Percentiles rank a stretch among this genome's conserved stretches.
These are phyloP conservation scores for Schizopora paradoxa DNA, from an alignment of 1,284 basidiomycete species.

Conservation along the genomic window DNA sequence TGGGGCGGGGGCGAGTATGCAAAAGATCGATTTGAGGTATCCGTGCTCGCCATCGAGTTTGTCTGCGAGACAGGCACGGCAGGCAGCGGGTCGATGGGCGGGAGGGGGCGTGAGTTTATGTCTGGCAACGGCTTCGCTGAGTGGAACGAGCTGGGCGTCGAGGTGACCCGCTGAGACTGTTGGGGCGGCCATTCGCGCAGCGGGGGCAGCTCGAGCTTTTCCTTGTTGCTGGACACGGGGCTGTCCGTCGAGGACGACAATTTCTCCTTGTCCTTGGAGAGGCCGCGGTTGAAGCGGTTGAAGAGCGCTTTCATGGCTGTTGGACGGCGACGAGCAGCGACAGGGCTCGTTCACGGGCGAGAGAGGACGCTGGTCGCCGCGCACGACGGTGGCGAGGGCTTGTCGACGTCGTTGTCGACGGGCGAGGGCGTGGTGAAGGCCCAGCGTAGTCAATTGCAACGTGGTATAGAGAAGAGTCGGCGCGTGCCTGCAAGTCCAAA, in stretches of 20 bases:
- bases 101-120: constrained; percentile 45
- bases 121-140: constrained; percentile 69
- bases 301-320: constrained; percentile 70
- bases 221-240: constrained; percentile 36
- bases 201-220: constrained; percentile 60
- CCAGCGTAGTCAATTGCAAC: not conserved
- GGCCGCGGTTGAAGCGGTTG: constrained; percentile 64
- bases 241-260: constrained; percentile 25
- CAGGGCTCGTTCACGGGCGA: constrained; percentile 4
- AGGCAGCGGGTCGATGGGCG: constrained; percentile 43
- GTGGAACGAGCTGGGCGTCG: constrained; percentile 43
- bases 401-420: constrained; percentile 10
- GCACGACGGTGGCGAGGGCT: constrained; percentile 9
- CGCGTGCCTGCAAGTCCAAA: no score
- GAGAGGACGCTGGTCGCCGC: not conserved
- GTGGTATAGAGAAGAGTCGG: not conserved
- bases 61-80: constrained; percentile 31
- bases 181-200: constrained; percentile 57
- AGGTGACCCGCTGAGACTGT: constrained; percentile 33
- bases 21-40: constrained; percentile 26
- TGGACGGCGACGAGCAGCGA: constrained; percentile 13
- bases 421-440: constrained; percentile 1
- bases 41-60: constrained; percentile 26
- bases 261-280: constrained; percentile 41
- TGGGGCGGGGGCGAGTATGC: not conserved